Base-by-base conservation (phyloP, 2,329 filamentous ascomycete species). In the Aureobasidium sp. region DNA sequence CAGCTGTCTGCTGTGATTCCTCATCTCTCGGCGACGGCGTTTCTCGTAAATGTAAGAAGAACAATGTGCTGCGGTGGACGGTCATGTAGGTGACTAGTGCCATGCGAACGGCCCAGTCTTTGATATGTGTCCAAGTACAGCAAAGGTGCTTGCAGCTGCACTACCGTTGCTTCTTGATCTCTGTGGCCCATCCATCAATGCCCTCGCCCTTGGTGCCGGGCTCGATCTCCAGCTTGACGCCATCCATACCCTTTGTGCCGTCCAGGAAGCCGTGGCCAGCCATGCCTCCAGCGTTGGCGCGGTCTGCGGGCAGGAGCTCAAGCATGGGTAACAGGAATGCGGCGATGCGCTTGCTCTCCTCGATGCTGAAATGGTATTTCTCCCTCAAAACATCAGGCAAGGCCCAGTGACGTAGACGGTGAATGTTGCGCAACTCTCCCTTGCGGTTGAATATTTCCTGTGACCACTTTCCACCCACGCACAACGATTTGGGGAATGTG, bases 381-480 rank as follows among this genome's bases (percentile, higher is more conserved):
- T 99, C 94, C 64, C 88, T 85, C 35, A 99, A 81, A 1, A 99
- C 94, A 70, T 97, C 93, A 0, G 92, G 85, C 6, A 99, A 79
- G 0, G 92, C 91, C 94, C 94, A 99, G 76, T 97, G 93, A 58
- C 94, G 89, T 66, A 99, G 82, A 48, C 94, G 85, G 75, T 97
- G 94, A 69, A 99, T 99, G 77, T 99, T 97, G 63, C 94, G 90
- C 40, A 99, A 83, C 74, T 99, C 94, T 68, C 94, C 94, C 75
- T 96, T 96, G 67, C 94, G 86, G 74, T 97, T 97, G 81, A 99
- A 99, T 66, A 99, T 99, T 74, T 97, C 94, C 75, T 97, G 93
- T 15, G 88, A 92, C 94, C 94, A 97, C 76, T 97, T 97, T 57
- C 94, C 94, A 1, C 89, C 88, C 60, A 96, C 83, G 75, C 91